Percentiles rank a stretch among this genome's conserved stretches.
Conservation (phyloP, 345 rosid genomes). For the Xanthoceras sorbifolium region DNA sequence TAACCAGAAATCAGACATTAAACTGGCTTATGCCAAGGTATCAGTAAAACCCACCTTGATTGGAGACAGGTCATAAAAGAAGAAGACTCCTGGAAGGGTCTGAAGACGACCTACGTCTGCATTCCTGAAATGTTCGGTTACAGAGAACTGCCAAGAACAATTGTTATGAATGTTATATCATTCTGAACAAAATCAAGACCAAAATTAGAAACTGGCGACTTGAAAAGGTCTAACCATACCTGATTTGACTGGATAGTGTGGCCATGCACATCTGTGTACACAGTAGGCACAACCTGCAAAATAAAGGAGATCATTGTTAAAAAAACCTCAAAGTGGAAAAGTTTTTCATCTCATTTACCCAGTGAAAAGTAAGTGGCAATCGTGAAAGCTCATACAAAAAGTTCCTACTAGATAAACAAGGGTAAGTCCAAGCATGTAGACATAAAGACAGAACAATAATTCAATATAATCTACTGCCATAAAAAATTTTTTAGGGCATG, state of each 20-base stretch:
- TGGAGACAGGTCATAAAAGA: conserved; percentile 98
- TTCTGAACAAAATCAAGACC: conserved; percentile 11
- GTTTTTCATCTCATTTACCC: background rate
- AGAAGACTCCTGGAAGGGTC: conserved; percentile 86
- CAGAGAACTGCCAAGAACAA: conserved; percentile 68
- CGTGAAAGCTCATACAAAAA: background rate
- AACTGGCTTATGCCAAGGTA: background rate
- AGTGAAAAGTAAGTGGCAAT: background rate
- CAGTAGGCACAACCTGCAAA: conserved; percentile 88
- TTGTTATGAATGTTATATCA: conserved; percentile 16
- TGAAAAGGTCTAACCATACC: conserved; percentile 36
- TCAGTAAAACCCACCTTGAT: conserved; percentile 64
- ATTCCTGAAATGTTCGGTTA: conserved; percentile 81
- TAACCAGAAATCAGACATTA: background rate
- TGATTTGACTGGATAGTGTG: conserved; percentile 88
- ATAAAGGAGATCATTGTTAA: background rate
- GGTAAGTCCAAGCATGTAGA: background rate
- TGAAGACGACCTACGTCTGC: conserved; percentile 66
- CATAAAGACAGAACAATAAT: background rate
- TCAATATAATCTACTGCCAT: background rate
- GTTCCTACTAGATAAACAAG: background rate
- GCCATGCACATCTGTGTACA: conserved; percentile 76
- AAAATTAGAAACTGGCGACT: background rate
- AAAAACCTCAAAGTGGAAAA: conserved; percentile 1
- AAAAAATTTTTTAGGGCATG: background rate